A percentile compares a stretch with the other conserved stretches of the same genome.
Conservation (phyloP, 495 filamentous ascomycete genomes). For the Chaetomium cochliodes region DNA sequence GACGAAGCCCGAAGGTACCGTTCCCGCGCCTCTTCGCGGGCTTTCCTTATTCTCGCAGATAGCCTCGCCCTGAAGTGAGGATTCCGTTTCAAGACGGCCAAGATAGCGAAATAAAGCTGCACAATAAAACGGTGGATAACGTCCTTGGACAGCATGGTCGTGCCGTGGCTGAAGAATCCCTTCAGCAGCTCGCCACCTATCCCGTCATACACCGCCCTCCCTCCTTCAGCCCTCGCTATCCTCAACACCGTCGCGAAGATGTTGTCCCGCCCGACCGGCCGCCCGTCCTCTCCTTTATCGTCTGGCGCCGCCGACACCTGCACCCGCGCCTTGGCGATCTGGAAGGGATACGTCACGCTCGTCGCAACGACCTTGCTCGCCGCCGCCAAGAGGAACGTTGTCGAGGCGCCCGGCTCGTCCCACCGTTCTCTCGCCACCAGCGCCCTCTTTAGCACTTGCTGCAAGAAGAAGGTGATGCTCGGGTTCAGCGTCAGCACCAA, state of each 20-base stretch:
- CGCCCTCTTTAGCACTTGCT: constrained; percentile 63
- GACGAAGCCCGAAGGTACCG: constrained; percentile 11
- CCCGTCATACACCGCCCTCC: constrained; percentile 72
- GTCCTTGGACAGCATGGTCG: constrained; percentile 89
- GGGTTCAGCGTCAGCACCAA: constrained; percentile 84
- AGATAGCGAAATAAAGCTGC: constrained; percentile 59
- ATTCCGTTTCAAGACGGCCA: constrained; percentile 35
- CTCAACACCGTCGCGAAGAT: constrained; percentile 62
- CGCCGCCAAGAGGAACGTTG: constrained; percentile 69
- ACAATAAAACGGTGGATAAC: constrained; percentile 73
- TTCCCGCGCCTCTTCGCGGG: not conserved
- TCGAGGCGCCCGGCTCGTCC: constrained; percentile 49
- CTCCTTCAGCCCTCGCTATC: constrained; percentile 66
- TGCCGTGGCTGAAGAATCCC: constrained; percentile 81
- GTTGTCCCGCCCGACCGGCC: constrained; percentile 38
- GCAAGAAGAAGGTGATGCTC: constrained; percentile 79
- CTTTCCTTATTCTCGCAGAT: constrained; percentile 17
- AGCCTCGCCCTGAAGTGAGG: constrained; percentile 26
- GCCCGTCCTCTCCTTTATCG: constrained; percentile 22
- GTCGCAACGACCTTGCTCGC: constrained; percentile 78
- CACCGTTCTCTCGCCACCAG: constrained; percentile 53
- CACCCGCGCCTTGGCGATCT: constrained; percentile 73
- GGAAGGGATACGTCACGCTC: constrained; percentile 81
- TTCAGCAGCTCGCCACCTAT: constrained; percentile 74
- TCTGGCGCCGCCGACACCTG: constrained; percentile 51